Conservation (phyloP, 2,329 filamentous ascomycete species). For the Alternaria brassicicola region DNA sequence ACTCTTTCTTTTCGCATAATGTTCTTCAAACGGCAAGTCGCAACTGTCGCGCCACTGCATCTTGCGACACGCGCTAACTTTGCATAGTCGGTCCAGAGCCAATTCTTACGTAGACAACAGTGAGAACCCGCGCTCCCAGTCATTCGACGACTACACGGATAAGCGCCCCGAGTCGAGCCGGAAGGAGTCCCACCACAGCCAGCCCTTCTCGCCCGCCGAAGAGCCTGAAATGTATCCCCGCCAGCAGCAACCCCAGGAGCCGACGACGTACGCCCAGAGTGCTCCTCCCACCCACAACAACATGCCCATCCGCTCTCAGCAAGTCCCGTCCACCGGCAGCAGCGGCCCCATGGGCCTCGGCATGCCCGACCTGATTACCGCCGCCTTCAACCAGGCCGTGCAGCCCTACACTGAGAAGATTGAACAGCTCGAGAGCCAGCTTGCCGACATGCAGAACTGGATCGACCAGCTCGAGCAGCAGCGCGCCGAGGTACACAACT, state of each 20-base stretch:
- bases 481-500: slow-evolving; percentile 59
- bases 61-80: slow-evolving; percentile 4
- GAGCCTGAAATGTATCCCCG: slow-evolving; percentile 55
- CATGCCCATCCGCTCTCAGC: slow-evolving; percentile 32
- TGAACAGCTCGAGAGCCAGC: slow-evolving; percentile 58
- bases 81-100: slow-evolving; percentile 50
- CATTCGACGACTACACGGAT: slow-evolving; percentile 50
- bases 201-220: slow-evolving; percentile 34
- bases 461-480: slow-evolving; percentile 59
- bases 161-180: slow-evolving; percentile 50
- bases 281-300: slow-evolving; percentile 27
- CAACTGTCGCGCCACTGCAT: neutral
- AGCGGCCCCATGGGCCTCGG: slow-evolving; percentile 45
- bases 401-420: slow-evolving; percentile 61
- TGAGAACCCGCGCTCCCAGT: slow-evolving; percentile 49
- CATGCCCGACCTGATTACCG: slow-evolving; percentile 58
- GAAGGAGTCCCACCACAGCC: slow-evolving; percentile 43
- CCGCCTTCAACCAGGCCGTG: slow-evolving; percentile 61
- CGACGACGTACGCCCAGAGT: slow-evolving; percentile 27
- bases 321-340: slow-evolving; percentile 30
- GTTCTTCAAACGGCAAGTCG: slow-evolving; percentile 52
- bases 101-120: slow-evolving; percentile 58
- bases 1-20: slow-evolving; percentile 44
- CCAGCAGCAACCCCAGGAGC: slow-evolving; percentile 50
- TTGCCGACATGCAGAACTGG: slow-evolving; percentile 57